These are phyloP conservation scores for Rhizomucor pusillus DNA, from an alignment of 371 early-diverging fungal genomes.

Conservation along the genomic window DNA sequence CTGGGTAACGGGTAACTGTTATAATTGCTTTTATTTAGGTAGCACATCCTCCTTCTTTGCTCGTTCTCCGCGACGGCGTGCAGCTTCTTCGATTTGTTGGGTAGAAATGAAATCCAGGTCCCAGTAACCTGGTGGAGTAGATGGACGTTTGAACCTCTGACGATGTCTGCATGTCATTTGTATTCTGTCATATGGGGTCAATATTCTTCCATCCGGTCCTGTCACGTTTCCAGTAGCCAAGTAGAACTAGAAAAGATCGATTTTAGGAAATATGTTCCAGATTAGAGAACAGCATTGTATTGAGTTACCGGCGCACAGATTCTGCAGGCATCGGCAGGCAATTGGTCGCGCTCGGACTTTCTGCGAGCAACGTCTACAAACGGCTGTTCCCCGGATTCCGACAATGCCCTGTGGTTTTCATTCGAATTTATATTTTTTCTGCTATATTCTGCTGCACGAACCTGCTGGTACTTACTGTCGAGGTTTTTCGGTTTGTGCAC, in stretches of 20 bases:
- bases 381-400: conserved; percentile 4
- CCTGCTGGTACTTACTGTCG: no score
- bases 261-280: neutral
- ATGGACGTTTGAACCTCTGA: conserved; percentile 5
- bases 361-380: conserved; percentile 16
- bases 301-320: conserved; percentile 10
- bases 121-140: conserved; percentile 13
- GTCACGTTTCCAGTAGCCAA: conserved; percentile 8
- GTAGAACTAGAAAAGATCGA: neutral
- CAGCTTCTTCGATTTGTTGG: neutral
- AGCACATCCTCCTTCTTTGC: neutral
- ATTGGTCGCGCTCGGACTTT: conserved; percentile 9
- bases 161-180: conserved; percentile 8
- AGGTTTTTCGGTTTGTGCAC: no score
- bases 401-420: no score
- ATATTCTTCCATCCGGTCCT: conserved; percentile 3
- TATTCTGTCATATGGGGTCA: conserved; percentile 3
- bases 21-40: neutral
- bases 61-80: no score
- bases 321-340: conserved; percentile 6
- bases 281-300: neutral
- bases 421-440: no score
- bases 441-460: no score
- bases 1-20: neutral
- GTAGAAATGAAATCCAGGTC: conserved; percentile 4